These are phyloP conservation scores for Cyberlindnera saturnus DNA, from an alignment of 805 yeast genomes.

Conservation along the genomic window DNA sequence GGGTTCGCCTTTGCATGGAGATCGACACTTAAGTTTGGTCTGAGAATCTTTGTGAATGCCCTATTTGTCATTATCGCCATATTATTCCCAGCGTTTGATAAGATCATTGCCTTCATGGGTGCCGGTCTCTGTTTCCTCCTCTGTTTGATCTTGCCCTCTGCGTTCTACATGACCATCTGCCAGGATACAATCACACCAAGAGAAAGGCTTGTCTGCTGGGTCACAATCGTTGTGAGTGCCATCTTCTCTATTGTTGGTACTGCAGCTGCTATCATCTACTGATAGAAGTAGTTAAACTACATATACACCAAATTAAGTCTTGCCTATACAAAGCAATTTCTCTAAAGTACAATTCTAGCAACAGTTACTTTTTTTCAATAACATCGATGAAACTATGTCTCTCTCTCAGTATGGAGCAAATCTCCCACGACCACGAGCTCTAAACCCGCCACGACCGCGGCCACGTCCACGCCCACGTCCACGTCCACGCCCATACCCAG, in stretches of 20 bases:
- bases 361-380: background rate
- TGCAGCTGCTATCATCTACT: slow-evolving; percentile 38
- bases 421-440: slow-evolving; percentile 42
- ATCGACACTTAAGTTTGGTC: slow-evolving; percentile 9
- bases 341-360: background rate
- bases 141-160: slow-evolving; percentile 72
- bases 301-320: no score
- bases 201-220: slow-evolving; percentile 35
- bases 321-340: no score
- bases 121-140: slow-evolving; percentile 73
- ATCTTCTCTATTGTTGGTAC: slow-evolving; percentile 55
- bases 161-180: slow-evolving; percentile 61
- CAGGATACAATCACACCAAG: slow-evolving; percentile 32
- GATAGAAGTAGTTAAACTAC: background rate
- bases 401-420: slow-evolving; percentile 35
- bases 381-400: background rate
- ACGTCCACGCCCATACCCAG: slow-evolving; percentile 49
- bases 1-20: slow-evolving; percentile 17
- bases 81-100: slow-evolving; percentile 72
- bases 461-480: slow-evolving; percentile 49
- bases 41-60: slow-evolving; percentile 44
- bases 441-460: slow-evolving; percentile 27
- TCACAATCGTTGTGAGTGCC: slow-evolving; percentile 39
- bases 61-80: slow-evolving; percentile 55
- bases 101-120: slow-evolving; percentile 75